A percentile compares a stretch with the other conserved stretches of the same genome.
Conservation (phyloP, 2,329 filamentous ascomycete species). For the Aspergillus niger region DNA sequence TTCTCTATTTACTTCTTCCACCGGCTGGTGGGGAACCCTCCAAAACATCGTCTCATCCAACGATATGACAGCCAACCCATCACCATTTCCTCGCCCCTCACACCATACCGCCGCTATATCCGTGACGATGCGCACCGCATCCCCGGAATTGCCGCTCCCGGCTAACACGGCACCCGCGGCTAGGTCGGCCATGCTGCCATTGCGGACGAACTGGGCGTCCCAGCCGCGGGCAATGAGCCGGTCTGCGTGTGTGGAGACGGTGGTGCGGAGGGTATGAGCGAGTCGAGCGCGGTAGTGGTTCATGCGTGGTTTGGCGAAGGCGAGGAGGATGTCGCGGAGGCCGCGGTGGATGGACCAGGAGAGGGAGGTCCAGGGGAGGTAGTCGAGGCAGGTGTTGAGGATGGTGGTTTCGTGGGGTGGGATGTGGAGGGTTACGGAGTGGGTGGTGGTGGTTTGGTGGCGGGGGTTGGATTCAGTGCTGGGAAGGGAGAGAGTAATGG, state of each 20-base stretch:
- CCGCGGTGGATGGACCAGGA: background rate
- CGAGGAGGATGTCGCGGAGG: background rate
- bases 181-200: conserved; percentile 7
- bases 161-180: conserved; percentile 12
- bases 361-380: background rate
- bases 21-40: background rate
- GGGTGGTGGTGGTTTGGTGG: background rate
- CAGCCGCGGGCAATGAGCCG: background rate
- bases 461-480: background rate
- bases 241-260: background rate
- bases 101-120: conserved; percentile 4
- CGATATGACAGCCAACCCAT: background rate
- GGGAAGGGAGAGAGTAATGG: background rate
- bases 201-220: conserved; percentile 3
- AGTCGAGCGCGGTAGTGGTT: background rate
- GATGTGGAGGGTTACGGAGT: background rate
- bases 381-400: conserved; percentile 3
- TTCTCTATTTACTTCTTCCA: background rate
- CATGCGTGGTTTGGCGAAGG: background rate
- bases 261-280: background rate
- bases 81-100: background rate
- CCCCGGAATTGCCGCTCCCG: conserved; percentile 13
- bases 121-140: conserved; percentile 12
- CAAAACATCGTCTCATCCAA: background rate
- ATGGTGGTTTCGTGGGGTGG: background rate